phyloP scores from a whole-genome alignment of 148 eudicot genomes.

The Simmondsia chinensis region DNA sequence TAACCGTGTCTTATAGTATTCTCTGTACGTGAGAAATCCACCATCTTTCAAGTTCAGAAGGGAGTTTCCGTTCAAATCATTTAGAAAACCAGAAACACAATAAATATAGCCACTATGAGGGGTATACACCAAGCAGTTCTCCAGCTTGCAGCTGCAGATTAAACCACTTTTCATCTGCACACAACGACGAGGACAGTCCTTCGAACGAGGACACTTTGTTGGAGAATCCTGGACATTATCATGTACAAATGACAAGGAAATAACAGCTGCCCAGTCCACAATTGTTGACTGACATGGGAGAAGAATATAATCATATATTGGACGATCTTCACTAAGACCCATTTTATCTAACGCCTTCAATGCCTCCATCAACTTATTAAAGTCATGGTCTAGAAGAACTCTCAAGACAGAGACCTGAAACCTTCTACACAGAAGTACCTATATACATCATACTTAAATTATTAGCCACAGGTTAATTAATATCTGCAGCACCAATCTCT shows the following conservation, averaged over 20 bases:
- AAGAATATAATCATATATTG: slow-evolving; percentile 51
- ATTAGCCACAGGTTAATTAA: slow-evolving; percentile 1
- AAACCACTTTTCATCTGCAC: slow-evolving; percentile 36
- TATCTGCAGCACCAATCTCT: background rate
- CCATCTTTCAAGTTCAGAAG: slow-evolving; percentile 20
- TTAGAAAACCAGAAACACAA: slow-evolving; percentile 33
- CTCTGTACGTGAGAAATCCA: slow-evolving; percentile 37
- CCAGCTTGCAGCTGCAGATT: slow-evolving; percentile 36
- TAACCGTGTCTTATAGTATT: slow-evolving; percentile 48
- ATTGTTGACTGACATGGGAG: slow-evolving; percentile 37
- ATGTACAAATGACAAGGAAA: slow-evolving; percentile 26
- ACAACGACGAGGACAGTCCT: slow-evolving; percentile 1
- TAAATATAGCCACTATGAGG: slow-evolving; percentile 67
- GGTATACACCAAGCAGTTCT: slow-evolving; percentile 60
- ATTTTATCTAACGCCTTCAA: slow-evolving; percentile 8
- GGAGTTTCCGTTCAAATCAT: slow-evolving; percentile 44
- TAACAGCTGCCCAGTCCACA: slow-evolving; percentile 59
- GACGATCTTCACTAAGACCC: slow-evolving; percentile 3
- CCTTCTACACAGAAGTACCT: slow-evolving; percentile 47
- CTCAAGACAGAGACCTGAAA: slow-evolving; percentile 52
- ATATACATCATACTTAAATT: slow-evolving; percentile 2
- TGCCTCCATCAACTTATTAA: slow-evolving; percentile 23
- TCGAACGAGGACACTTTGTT: slow-evolving; percentile 2
- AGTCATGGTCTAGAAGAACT: slow-evolving; percentile 37
- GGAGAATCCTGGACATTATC: background rate